A percentile compares a stretch with the other conserved stretches of the same genome.
Conservation (phyloP, 2,329 filamentous ascomycete species). For the Penicillium sp. region DNA sequence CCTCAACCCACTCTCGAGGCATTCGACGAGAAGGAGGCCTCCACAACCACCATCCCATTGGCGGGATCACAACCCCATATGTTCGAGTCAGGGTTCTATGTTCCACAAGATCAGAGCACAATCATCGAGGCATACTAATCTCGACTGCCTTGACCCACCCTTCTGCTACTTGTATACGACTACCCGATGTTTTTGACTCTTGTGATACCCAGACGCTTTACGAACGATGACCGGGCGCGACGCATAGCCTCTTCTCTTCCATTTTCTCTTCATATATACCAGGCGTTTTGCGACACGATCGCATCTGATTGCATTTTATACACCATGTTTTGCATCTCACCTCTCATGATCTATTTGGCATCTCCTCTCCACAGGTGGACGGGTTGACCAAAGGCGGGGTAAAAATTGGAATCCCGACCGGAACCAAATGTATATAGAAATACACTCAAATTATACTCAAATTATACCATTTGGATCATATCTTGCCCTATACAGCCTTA, state of each 20-base stretch:
- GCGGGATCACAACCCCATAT: conserved; percentile 34
- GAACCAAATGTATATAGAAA: conserved; percentile 7
- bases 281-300: conserved; percentile 18
- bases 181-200: conserved; percentile 5
- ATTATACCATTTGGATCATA: background rate
- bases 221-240: conserved; percentile 12
- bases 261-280: conserved; percentile 9
- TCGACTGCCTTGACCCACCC: conserved; percentile 2
- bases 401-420: conserved; percentile 14
- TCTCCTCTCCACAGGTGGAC: conserved; percentile 14
- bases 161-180: conserved; percentile 19
- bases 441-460: background rate
- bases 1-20: conserved; percentile 52
- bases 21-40: conserved; percentile 56
- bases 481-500: background rate
- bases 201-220: conserved; percentile 24
- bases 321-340: conserved; percentile 8
- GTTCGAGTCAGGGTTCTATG: conserved; percentile 48
- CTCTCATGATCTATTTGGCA: conserved; percentile 9
- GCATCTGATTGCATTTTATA: conserved; percentile 3
- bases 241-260: conserved; percentile 8
- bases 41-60: conserved; percentile 39
- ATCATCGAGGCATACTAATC: conserved; percentile 49
- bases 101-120: conserved; percentile 41
- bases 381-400: conserved; percentile 13